Evolutionary conservation across 495 filamentous ascomycete species (phyloP).

Genomic region (Parathielavia hyrcaniae): DNA sequence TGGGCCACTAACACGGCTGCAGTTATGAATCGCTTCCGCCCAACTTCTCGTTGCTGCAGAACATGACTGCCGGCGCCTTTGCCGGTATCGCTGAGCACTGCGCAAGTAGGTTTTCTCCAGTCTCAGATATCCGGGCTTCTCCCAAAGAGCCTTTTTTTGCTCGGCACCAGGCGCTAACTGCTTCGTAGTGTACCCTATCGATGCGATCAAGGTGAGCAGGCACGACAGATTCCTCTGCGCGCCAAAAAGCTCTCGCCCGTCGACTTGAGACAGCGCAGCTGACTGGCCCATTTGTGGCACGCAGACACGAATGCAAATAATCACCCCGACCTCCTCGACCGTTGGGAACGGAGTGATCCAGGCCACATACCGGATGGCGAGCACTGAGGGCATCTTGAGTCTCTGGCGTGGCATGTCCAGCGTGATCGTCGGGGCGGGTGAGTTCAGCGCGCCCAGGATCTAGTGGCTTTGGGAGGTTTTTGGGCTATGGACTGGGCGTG

Average conservation of each 20-base stretch:
- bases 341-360: conserved; percentile 89
- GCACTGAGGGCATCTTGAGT: conserved; percentile 79
- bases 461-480: not conserved
- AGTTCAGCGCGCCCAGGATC: conserved; percentile 24
- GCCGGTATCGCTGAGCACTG: conserved; percentile 71
- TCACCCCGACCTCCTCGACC: conserved; percentile 77
- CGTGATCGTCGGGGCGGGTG: conserved; percentile 91
- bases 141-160: not conserved
- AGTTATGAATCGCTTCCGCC: conserved; percentile 57
- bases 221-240: not conserved
- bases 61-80: conserved; percentile 93
- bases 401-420: conserved; percentile 96
- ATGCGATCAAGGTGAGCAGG: conserved; percentile 83
- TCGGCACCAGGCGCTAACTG: conserved; percentile 28
- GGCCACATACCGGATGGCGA: conserved; percentile 83
- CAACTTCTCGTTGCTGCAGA: conserved; percentile 57
- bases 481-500: not conserved
- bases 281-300: conserved; percentile 25
- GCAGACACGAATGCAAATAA: conserved; percentile 95
- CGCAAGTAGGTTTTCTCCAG: conserved; percentile 48
- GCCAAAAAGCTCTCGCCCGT: conserved; percentile 1
- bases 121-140: not conserved
- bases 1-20: conserved; percentile 13
- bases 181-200: conserved; percentile 98
- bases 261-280: conserved; percentile 12